Base-by-base conservation (phyloP, 1,139 yeast genomes). In the Debaryomyces coudertii region DNA sequence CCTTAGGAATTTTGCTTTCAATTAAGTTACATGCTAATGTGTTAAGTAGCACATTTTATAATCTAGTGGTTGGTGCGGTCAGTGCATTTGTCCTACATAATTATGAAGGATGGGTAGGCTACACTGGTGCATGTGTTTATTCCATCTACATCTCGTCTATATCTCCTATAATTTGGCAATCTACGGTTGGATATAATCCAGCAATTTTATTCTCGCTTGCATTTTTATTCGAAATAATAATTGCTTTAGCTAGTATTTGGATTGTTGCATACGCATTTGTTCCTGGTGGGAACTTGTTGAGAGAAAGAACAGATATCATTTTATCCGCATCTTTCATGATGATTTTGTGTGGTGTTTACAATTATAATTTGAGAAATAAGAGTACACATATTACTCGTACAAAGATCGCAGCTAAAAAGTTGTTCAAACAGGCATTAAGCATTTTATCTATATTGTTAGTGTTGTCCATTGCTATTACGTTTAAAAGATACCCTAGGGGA, bases 261-360 rank as follows among this genome's bases (percentile, higher is more conserved):
- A 83, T 87, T 44, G 99, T 93, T 35, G 99, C 99, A 0, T 93
- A 93, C 65, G 99, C 99, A 0, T 93, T 93, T 69, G 99, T 93
- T 43, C 99, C 99, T 12, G 93, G 89, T 51, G 99, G 99, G 4
- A 85, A 85, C 61, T 54, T 87, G 23, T 73, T 93, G 47, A 81
- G 99, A 61, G 99, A 93, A 67, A 80, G 97, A 62, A 84, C 93
- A 4, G 96, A 90, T 64, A 65, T 87, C 36, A 80, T 93, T 2
- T 65, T 90, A 42, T 76, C 77, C 5, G 44, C 58, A 6, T 65
- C 77, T 1, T 64, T 61, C 35, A 54, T 71, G 4, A 78, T 87
- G 48, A 81, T 86, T 39, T 58, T 71, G 1, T 53, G 60, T 14
- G 79, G 78, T 11, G 62, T 72, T 2, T 50, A 58, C 42, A 74